Evolutionary conservation across 345 rosid genomes (phyloP), one percentile per base, ranked within the genome.

Genomic region (Cochlearia excelsa): DNA sequence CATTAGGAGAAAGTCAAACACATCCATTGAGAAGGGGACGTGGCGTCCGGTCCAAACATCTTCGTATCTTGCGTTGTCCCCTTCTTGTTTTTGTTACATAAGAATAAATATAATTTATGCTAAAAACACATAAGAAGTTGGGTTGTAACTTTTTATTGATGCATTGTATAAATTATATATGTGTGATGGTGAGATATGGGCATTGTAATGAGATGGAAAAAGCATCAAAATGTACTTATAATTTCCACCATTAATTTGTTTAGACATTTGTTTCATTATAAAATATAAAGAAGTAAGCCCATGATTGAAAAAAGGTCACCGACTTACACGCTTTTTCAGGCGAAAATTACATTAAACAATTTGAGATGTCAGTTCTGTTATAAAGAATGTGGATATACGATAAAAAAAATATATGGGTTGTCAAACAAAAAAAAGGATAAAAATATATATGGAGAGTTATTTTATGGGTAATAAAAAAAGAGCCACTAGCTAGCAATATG

Each of bases 21-120:
- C 5, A 33, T 3, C 5, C 35, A 33, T 33, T 33, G 23, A 33
- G 35, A 29, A 37, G 28, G 34, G 66, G 30, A 45, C 55, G 66
- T 68, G 66, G 72, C 72, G 54, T 61, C 54, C 37, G 26, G 43
- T 60, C 50, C 50, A 53, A 60, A 53, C 73, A 60, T 31, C 33
- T 61, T 52, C 43, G 43, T 52, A 68, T n/a, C 66, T 44, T 67
- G 6, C 50, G 35, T 33, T 33, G 35, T 5, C 35, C 5, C 35
- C 1, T 33, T 33, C 5, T 33, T 33, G 35, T 3, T 33, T 33
- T 5, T 33, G 35, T 33, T 33, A 33, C 5, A 33, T 5, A 33
- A 33, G 23, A 16, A 16, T 16, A 16, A 16, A 16, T 16, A 16
- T 16, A 16, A 16, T 16, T 16, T 16, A 16, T 16, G 23, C 23